Conservation (phyloP, 306 rosid species). For the Ceratonia siliqua region DNA sequence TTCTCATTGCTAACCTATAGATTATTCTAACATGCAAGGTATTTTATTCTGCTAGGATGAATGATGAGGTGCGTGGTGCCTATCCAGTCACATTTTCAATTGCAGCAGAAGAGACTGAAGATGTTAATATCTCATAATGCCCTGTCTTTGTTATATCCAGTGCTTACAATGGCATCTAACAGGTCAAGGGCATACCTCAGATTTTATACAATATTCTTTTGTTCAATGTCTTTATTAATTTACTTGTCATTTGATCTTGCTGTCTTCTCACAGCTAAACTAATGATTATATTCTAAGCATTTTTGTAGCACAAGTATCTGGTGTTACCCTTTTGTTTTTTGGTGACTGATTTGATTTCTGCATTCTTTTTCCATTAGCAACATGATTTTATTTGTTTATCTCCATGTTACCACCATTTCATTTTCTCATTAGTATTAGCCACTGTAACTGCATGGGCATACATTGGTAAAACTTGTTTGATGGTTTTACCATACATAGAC, state of each 20-base stretch:
- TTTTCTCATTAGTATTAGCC: background rate
- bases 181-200: conserved; percentile 47
- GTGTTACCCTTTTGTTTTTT: conserved; percentile 23
- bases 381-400: background rate
- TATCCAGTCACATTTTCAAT: conserved; percentile 89
- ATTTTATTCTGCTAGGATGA: conserved; percentile 51
- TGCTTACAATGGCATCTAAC: conserved; percentile 61
- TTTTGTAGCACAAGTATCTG: conserved; percentile 21
- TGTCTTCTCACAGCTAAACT: conserved; percentile 23
- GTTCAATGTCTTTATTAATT: conserved; percentile 5
- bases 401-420: background rate
- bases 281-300: conserved; percentile 15
- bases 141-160: conserved; percentile 86
- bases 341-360: background rate
- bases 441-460: background rate
- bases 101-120: conserved; percentile 78
- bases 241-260: conserved; percentile 8
- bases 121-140: conserved; percentile 73
- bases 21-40: conserved; percentile 46
- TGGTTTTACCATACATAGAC: no score
- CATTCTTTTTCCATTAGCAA: background rate
- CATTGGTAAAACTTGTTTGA: conserved; percentile 25
- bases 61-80: conserved; percentile 69
- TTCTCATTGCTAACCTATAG: background rate
- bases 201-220: background rate